phyloP scores from a whole-genome alignment of 192 early-diverging fungal genomes.

The Podila epigama region DNA sequence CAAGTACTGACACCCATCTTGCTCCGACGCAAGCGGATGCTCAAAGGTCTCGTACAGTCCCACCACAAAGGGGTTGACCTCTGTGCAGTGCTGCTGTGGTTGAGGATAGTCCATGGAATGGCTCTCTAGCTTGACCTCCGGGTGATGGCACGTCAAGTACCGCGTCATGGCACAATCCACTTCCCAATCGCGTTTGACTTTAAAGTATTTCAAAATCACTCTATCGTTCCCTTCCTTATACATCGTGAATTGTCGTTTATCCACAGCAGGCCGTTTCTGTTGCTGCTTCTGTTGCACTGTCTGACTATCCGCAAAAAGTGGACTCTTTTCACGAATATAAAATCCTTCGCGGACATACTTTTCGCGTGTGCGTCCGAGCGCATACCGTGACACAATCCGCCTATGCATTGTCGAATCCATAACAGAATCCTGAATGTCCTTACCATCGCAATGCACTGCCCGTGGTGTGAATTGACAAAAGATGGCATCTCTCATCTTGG shows the following conservation, averaged over 20 bases:
- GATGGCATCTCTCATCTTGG: slow-evolving; percentile 14
- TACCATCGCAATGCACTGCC: slow-evolving; percentile 18
- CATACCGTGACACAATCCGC: slow-evolving; percentile 22
- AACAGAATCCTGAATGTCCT: slow-evolving; percentile 24
- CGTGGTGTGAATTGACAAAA: slow-evolving; percentile 28
- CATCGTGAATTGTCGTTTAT: slow-evolving; percentile 21
- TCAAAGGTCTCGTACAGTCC: slow-evolving; percentile 45
- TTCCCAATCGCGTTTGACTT: slow-evolving; percentile 37
- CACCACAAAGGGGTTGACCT: slow-evolving; percentile 27
- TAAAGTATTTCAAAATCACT: slow-evolving; percentile 42
- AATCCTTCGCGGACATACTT: slow-evolving; percentile 34
- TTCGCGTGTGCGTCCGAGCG: slow-evolving; percentile 24
- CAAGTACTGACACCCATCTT: slow-evolving; percentile 19
- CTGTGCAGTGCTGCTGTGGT: slow-evolving; percentile 18
- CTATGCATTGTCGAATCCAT: slow-evolving; percentile 13
- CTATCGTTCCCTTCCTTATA: slow-evolving; percentile 37
- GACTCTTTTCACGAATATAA: slow-evolving; percentile 28
- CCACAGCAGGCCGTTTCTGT: slow-evolving; percentile 7
- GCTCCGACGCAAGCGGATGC: slow-evolving; percentile 17
- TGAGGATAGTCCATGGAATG: slow-evolving; percentile 39
- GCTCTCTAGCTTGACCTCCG: slow-evolving; percentile 31
- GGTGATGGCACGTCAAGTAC: slow-evolving; percentile 32
- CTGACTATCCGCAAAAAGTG: slow-evolving; percentile 4
- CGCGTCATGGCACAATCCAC: slow-evolving; percentile 37
- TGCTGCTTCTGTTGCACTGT: slow-evolving; percentile 7